Conservation (phyloP, 2,329 filamentous ascomycete species). For the Beauveria sp. region DNA sequence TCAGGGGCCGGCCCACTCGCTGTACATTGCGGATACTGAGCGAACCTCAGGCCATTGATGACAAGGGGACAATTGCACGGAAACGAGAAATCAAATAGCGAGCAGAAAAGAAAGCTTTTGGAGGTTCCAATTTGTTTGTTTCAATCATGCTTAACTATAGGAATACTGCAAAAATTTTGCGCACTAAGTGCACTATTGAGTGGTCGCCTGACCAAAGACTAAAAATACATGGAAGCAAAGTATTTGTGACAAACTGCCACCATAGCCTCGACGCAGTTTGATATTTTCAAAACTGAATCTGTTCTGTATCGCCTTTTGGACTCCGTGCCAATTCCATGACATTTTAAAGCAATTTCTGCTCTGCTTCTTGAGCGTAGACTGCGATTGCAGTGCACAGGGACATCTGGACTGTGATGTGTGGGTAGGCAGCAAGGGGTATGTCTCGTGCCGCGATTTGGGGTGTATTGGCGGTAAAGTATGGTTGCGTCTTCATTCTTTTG, state of each 20-base stretch:
- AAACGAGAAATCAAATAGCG: background rate
- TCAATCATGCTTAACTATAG: background rate
- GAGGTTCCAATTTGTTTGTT: background rate
- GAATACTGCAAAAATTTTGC: background rate
- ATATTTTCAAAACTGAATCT: background rate
- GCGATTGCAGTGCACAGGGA: background rate
- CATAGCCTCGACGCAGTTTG: background rate
- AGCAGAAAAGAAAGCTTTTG: background rate
- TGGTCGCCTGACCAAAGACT: constrained; percentile 1
- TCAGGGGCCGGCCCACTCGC: background rate
- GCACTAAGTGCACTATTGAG: background rate
- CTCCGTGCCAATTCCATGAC: background rate
- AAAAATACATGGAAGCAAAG: constrained; percentile 6
- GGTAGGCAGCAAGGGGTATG: background rate
- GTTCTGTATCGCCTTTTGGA: background rate
- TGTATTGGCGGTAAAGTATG: background rate
- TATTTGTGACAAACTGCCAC: background rate
- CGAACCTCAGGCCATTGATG: background rate
- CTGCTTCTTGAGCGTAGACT: background rate
- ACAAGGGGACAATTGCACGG: background rate
- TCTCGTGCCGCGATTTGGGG: background rate
- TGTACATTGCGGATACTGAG: background rate
- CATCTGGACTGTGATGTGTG: background rate
- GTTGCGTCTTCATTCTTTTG: background rate
- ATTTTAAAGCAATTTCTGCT: background rate